Evolutionary conservation across 176 grass and related monocot species (phyloP).

Genomic region (Bolboschoenus planiculmis): DNA sequence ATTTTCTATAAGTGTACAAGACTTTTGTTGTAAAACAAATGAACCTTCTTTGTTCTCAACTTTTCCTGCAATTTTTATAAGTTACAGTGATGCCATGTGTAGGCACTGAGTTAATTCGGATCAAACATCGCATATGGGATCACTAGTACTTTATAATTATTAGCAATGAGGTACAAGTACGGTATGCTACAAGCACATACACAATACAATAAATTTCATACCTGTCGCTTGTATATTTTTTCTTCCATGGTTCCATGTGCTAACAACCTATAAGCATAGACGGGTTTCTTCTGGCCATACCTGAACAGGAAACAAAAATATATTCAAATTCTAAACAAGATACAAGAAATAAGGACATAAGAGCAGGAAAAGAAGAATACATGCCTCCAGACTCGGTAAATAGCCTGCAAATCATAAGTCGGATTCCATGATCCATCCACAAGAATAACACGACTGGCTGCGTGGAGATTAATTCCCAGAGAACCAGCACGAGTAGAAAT

Average conservation of each 20-base stretch:
- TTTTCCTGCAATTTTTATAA: background rate
- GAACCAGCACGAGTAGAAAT: conserved; percentile 99
- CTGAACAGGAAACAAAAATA: conserved; percentile 34
- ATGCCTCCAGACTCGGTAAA: conserved; percentile 98
- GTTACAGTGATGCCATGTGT: background rate
- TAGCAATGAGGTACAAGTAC: background rate
- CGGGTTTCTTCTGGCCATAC: conserved; percentile 91
- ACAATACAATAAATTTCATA: conserved; percentile 24
- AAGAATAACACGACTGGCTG: conserved; percentile 92
- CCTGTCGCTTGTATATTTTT: conserved; percentile 99
- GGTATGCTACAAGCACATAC: background rate
- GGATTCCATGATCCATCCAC: conserved; percentile 99
- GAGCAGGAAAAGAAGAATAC: conserved; percentile 1
- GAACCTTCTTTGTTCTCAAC: background rate
- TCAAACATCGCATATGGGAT: background rate
- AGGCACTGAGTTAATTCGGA: background rate
- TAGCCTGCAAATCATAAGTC: conserved; percentile 95
- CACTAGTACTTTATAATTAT: background rate
- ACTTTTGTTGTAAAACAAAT: background rate
- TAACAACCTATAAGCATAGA: conserved; percentile 91
- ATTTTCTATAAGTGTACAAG: background rate
- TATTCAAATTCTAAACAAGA: background rate
- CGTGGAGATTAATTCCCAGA: conserved; percentile 90
- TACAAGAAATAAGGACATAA: conserved; percentile 14
- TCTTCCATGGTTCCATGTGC: conserved; percentile 97